These are phyloP conservation scores for Cyclostephanos invisitatus DNA, from an alignment of 108 stramenopile species.

Conservation along the genomic window DNA sequence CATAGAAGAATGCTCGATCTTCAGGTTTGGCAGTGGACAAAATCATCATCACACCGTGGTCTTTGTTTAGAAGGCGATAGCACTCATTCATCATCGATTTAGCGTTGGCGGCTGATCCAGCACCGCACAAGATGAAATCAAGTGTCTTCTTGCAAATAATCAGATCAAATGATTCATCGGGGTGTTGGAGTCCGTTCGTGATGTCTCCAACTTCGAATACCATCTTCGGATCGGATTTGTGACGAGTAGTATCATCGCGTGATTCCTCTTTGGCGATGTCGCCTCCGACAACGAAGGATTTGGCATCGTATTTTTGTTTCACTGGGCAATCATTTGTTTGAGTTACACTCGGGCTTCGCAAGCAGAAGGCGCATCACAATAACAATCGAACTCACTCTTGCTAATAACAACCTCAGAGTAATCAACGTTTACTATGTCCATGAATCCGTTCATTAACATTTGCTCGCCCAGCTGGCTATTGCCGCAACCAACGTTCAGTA, in stretches of 20 bases:
- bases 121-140: conserved; percentile 71
- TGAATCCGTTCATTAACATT: conserved; percentile 72
- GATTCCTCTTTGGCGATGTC: conserved; percentile 35
- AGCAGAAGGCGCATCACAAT: conserved; percentile 7
- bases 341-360: neutral
- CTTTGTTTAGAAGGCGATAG: conserved; percentile 55
- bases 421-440: conserved; percentile 70
- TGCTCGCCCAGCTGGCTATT: conserved; percentile 66
- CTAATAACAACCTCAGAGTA: conserved; percentile 74
- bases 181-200: conserved; percentile 62
- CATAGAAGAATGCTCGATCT: conserved; percentile 72
- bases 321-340: conserved; percentile 19
- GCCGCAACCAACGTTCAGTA: conserved; percentile 67
- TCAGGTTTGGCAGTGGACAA: conserved; percentile 73
- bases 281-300: conserved; percentile 31
- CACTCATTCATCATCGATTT: conserved; percentile 58
- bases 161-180: conserved; percentile 75
- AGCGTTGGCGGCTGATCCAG: conserved; percentile 49
- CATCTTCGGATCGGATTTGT: conserved; percentile 34
- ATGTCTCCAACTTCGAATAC: conserved; percentile 71
- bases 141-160: conserved; percentile 84
- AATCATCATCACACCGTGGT: conserved; percentile 73
- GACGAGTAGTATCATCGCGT: conserved; percentile 31
- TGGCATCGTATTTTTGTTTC: conserved; percentile 51
- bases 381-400: conserved; percentile 48